Evolutionary conservation across 108 stramenopile genomes (phyloP).

Genomic region (Stephanodiscus minutulus): DNA sequence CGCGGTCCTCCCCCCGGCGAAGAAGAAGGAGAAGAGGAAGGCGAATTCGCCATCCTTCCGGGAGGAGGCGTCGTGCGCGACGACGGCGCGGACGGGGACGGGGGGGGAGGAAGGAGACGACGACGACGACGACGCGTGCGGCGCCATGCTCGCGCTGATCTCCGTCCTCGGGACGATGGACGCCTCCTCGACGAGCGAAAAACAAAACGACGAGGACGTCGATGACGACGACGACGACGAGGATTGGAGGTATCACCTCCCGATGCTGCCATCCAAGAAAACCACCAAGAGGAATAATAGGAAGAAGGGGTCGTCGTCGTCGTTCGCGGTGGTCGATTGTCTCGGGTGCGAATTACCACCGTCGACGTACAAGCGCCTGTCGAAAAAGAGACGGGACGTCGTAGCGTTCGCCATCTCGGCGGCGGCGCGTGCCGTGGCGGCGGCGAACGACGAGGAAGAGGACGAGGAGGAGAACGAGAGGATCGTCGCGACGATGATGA

Average conservation of each 20-base stretch:
- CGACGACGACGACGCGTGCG: conserved; percentile 36
- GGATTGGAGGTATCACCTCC: conserved; percentile 35
- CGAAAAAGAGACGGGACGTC: conserved; percentile 14
- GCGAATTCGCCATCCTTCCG: not conserved
- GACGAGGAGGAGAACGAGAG: conserved; percentile 8
- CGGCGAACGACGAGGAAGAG: conserved; percentile 20
- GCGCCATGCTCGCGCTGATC: conserved; percentile 39
- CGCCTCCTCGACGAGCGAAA: not conserved
- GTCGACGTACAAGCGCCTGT: conserved; percentile 32
- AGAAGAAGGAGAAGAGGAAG: conserved; percentile 11
- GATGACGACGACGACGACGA: conserved; percentile 26
- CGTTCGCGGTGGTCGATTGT: conserved; percentile 29
- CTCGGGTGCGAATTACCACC: conserved; percentile 37
- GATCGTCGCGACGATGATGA: not conserved
- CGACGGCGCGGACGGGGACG: not conserved
- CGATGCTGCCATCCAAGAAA: conserved; percentile 35
- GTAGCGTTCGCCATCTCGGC: conserved; percentile 15
- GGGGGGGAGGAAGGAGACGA: conserved; percentile 4
- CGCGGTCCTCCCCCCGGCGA: conserved; percentile 1
- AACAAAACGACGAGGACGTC: not conserved
- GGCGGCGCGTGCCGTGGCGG: conserved; percentile 25
- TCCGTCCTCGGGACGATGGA: conserved; percentile 30
- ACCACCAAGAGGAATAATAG: not conserved
- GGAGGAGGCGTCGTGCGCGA: not conserved
- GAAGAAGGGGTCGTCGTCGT: not conserved